Evolutionary conservation across 2,329 filamentous ascomycete genomes (phyloP), one percentile per base, ranked within the genome.

Genomic region (Nakataea oryzae): DNA sequence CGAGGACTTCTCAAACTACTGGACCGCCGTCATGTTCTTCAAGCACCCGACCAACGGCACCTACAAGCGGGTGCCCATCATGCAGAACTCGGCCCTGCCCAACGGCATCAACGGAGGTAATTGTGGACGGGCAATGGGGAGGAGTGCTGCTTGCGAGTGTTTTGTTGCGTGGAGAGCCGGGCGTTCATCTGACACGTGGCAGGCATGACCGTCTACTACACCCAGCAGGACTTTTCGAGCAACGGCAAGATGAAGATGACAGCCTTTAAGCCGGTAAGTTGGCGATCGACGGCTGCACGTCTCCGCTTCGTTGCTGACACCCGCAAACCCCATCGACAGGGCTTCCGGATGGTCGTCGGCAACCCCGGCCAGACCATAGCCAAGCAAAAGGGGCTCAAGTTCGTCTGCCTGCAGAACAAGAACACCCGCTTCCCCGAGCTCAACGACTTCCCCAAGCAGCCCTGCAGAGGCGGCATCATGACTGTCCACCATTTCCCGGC

Each of bases 271-370:
- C 72, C 75, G 17, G 73, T 75, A 62, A 67, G 72, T 67, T 3
- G 1, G 27, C 3, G 17, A n/a, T 29, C 29, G 9, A n/a, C 13
- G n/a, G 27, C 24, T 30, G 3, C 21, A 17, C 34, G 30, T 27
- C 21, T 30, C 29, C 2, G 9, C 24, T 28, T 4, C 7, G n/a
- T 30, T 34, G 12, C 17, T 58, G 9, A 14, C 8, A 21, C 8
- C 29, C 17, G 21, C 13, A 8, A 29, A 57, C 30, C 30, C 8
- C 30, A 32, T 28, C 4, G 2, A 8, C 58, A 75, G 73, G 76
- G 76, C 24, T 79, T 79, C 70, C 73, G 76, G 57, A 78, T 78
- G 76, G 73, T 74, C 2, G 70, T 77, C 12, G 76, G 76, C 54
- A 74, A 69, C 63, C 67, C 70, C 11, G 66, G 67, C 58, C 62